Conservation (phyloP, 1,139 yeast genomes). For the Taphrina flavorubra region DNA sequence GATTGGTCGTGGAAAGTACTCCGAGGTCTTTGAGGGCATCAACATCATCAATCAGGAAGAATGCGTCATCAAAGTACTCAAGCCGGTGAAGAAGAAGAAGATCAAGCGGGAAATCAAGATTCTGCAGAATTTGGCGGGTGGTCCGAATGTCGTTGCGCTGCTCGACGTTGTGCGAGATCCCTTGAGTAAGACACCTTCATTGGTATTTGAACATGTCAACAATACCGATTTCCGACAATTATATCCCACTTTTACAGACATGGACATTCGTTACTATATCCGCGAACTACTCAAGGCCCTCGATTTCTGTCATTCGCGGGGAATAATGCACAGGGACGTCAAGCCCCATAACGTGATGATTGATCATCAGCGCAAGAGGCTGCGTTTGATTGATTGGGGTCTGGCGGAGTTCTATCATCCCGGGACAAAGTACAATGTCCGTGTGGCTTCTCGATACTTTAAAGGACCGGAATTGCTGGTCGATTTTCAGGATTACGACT, state of each 20-base stretch:
- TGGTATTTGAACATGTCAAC: conserved; percentile 87
- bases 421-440: conserved; percentile 90
- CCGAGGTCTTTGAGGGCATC: conserved; percentile 89
- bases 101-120: conserved; percentile 94
- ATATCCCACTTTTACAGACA: conserved; percentile 85
- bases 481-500: conserved; percentile 82
- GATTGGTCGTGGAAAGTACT: conserved; percentile 96
- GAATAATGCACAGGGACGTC: conserved; percentile 98
- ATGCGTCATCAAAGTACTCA: conserved; percentile 87
- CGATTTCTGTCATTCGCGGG: conserved; percentile 95
- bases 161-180: conserved; percentile 91
- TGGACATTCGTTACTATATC: conserved; percentile 87
- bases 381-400: conserved; percentile 97
- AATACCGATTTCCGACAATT: conserved; percentile 88
- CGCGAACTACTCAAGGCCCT: conserved; percentile 85
- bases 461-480: conserved; percentile 97
- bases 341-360: conserved; percentile 99
- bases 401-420: conserved; percentile 96
- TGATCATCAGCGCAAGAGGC: conserved; percentile 72
- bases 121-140: conserved; percentile 82
- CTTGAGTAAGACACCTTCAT: conserved; percentile 87
- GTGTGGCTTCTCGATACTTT: conserved; percentile 97
- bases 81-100: conserved; percentile 96
- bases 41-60: conserved; percentile 55
- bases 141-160: conserved; percentile 80